Base-by-base conservation (phyloP, 192 early-diverging fungal genomes). In the Umbelopsis ramanniana region DNA sequence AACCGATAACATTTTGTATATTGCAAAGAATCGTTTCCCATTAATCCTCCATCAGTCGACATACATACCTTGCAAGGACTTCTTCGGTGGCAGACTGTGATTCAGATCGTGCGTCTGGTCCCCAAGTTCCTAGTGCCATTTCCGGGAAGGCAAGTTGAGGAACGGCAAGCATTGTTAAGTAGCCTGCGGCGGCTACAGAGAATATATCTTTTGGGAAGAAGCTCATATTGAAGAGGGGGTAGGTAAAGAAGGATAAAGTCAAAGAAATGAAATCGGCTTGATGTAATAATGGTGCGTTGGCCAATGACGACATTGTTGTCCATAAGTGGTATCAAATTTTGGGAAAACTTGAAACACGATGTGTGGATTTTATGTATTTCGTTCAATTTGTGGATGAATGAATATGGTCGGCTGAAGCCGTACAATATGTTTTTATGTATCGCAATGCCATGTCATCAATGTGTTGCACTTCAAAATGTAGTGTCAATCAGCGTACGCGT, bases 161-260 rank as follows among this genome's bases (percentile, higher is more conserved):
- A 14, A 72, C 15, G 12, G 71, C 71, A 2, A 72, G 29, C 19
- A 72, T 40, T 21, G 52, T 38, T 15, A 72, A 55, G 45, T 72
- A 72, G 4, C 50, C 71, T 6, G 71, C 52, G 19, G 71, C 50
- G 19, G 71, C 54, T 46, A 72, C 54, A 45, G 71, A 29, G n/a
- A 72, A 72, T 35, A 72, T 55, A 53, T 72, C 71, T 63, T 72
- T 72, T 38, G 71, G 53, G 37, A 63, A 29, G 26, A 29, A 63
- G 33, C 57, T 63, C 57, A 63, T 63, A 3, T 37, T 29, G 2
- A 63, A 37, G 26, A 12, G 26, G 23, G 26, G 33, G 57, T 19
- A 37, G 6, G 26, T 63, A 1, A 37, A 26, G 14, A 35, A 35
- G 21, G 26, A 8, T 37, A 4, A 15, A 37, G 33, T 15, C 4